These are phyloP conservation scores for Citrus maxima DNA, from an alignment of 345 rosid species.

Conservation along the genomic window DNA sequence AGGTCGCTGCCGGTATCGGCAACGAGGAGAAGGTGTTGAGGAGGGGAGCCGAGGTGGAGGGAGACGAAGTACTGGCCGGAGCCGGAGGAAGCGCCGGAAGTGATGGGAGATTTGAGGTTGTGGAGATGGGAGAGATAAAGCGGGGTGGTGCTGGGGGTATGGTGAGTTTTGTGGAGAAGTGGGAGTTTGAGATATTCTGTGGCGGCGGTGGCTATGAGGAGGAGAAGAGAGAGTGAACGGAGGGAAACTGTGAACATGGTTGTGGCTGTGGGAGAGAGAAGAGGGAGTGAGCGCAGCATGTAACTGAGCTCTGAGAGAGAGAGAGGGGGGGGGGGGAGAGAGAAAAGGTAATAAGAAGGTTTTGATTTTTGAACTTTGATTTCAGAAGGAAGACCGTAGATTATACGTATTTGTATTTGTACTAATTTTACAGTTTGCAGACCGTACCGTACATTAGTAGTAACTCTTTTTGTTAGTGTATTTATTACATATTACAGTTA, in stretches of 20 bases:
- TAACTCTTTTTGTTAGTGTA: too few species aligned
- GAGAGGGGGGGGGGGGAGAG: background rate
- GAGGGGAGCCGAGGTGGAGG: conserved; percentile 74
- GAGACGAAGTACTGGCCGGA: conserved; percentile 83
- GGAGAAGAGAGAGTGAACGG: conserved; percentile 1
- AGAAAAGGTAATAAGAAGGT: background rate
- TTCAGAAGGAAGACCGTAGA: too few species aligned
- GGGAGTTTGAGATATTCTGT: conserved; percentile 60
- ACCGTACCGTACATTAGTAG: too few species aligned
- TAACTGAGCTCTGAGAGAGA: too few species aligned
- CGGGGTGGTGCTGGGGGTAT: conserved; percentile 39
- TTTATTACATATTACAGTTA: too few species aligned
- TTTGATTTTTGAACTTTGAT: background rate
- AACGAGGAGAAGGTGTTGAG: conserved; percentile 65
- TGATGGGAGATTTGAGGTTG: conserved; percentile 45
- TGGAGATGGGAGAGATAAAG: conserved; percentile 35
- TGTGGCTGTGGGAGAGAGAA: conserved; percentile 11
- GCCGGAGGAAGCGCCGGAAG: conserved; percentile 75
- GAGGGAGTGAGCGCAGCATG: background rate
- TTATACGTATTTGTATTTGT: too few species aligned
- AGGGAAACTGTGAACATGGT: conserved; percentile 14
- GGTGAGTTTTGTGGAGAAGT: conserved; percentile 46
- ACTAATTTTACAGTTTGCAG: too few species aligned
- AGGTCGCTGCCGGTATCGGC: conserved; percentile 92
- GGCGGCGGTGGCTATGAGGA: conserved; percentile 2